Evolutionary conservation across 345 rosid genomes (phyloP).

Genomic region (Citrus glauca): DNA sequence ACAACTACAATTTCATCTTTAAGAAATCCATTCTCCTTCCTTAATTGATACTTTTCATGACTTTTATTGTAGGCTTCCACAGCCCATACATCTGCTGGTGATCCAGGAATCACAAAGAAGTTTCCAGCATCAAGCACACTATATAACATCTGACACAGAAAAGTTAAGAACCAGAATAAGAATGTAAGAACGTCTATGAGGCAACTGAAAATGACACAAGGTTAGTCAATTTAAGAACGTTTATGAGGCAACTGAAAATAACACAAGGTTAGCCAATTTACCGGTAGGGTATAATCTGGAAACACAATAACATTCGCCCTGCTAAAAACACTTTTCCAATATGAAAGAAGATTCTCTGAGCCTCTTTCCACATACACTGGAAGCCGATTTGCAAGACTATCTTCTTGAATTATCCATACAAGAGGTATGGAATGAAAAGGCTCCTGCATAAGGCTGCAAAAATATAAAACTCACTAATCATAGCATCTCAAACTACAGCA

Average conservation of each 20-base stretch:
- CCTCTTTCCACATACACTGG: slow-evolving; percentile 63
- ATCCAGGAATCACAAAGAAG: slow-evolving; percentile 94
- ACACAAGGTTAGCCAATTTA: slow-evolving; percentile 20
- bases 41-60: slow-evolving; percentile 54
- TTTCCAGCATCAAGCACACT: slow-evolving; percentile 91
- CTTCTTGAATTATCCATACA: slow-evolving; percentile 94
- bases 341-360: slow-evolving; percentile 52
- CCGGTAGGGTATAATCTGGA: slow-evolving; percentile 84
- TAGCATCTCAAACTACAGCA: slow-evolving; percentile 30
- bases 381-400: slow-evolving; percentile 72
- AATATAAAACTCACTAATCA: slow-evolving; percentile 54
- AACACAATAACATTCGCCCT: slow-evolving; percentile 80
- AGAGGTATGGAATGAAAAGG: slow-evolving; percentile 87
- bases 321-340: slow-evolving; percentile 72
- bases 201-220: neutral
- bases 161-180: slow-evolving; percentile 28
- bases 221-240: slow-evolving; percentile 20
- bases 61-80: slow-evolving; percentile 65
- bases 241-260: no score
- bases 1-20: slow-evolving; percentile 68
- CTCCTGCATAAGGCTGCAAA: slow-evolving; percentile 99
- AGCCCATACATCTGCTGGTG: slow-evolving; percentile 87
- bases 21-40: slow-evolving; percentile 55
- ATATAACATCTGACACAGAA: slow-evolving; percentile 76
- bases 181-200: slow-evolving; percentile 9